phyloP scores from a whole-genome alignment of 139 green algal species.

The Deuterostichococcus epilithicus region DNA sequence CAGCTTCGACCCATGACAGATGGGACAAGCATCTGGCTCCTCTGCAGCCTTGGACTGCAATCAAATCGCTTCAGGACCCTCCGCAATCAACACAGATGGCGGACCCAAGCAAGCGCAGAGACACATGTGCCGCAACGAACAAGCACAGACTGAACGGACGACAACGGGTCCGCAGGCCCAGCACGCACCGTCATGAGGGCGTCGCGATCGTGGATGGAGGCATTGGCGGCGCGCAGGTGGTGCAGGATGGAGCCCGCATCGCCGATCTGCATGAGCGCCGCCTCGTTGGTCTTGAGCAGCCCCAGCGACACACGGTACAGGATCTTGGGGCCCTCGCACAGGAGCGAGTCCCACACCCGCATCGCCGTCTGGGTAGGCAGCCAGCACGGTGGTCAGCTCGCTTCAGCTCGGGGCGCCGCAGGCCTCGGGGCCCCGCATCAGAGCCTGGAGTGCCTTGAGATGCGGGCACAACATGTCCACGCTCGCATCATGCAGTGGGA shows the following conservation, averaged over 20 bases:
- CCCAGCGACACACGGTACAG: constrained; percentile 75
- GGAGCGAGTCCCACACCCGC: constrained; percentile 64
- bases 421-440: background rate
- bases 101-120: no score
- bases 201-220: constrained; percentile 60
- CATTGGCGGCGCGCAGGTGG: constrained; percentile 33
- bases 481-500: background rate
- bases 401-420: background rate
- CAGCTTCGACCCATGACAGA: no score
- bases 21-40: no score
- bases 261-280: constrained; percentile 45
- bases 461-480: background rate
- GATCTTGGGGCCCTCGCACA: constrained; percentile 75
- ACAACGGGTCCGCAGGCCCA: background rate
- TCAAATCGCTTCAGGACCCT: no score
- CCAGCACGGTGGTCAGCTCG: background rate
- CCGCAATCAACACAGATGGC: no score
- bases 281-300: constrained; percentile 69
- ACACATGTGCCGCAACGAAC: no score
- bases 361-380: constrained; percentile 34
- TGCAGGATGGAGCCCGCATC: constrained; percentile 67
- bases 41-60: no score
- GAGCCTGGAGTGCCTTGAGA: background rate
- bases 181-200: constrained; percentile 50
- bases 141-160: background rate